These are phyloP conservation scores for Fusarium euwallaceae DNA, from an alignment of 2,329 filamentous ascomycete genomes.

Conservation along the genomic window DNA sequence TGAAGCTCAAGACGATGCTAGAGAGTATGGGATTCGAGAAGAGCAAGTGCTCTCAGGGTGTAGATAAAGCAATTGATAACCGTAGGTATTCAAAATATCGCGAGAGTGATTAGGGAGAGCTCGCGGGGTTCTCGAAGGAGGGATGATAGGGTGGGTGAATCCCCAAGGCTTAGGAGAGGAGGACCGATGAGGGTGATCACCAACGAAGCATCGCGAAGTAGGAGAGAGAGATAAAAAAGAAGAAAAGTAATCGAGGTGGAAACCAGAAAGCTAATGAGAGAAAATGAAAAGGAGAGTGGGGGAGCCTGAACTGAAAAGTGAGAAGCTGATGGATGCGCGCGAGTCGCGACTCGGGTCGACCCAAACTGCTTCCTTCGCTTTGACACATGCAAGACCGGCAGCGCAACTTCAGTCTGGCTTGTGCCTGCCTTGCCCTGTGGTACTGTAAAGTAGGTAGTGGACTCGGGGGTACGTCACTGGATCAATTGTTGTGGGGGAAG, in stretches of 20 bases:
- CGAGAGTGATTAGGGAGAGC: background rate
- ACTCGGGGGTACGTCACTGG: slow-evolving; percentile 16
- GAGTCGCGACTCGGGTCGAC: slow-evolving; percentile 3
- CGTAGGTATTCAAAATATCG: background rate
- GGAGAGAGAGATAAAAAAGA: background rate
- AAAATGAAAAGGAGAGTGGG: slow-evolving; percentile 1
- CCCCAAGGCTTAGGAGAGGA: background rate
- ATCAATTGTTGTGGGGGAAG: slow-evolving; percentile 13
- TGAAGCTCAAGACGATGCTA: background rate
- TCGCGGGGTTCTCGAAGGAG: background rate
- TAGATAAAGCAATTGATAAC: background rate
- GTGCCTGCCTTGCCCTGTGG: background rate
- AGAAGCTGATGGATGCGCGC: slow-evolving; percentile 18
- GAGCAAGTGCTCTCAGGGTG: background rate
- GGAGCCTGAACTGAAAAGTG: slow-evolving; percentile 3
- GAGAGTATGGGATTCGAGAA: background rate
- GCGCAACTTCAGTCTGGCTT: background rate
- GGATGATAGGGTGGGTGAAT: background rate
- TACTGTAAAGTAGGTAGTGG: background rate
- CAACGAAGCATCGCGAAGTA: background rate
- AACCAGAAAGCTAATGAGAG: background rate
- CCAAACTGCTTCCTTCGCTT: slow-evolving; percentile 12
- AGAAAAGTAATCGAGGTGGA: slow-evolving; percentile 2
- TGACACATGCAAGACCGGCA: slow-evolving; percentile 16
- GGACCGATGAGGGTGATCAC: background rate